A percentile compares a stretch with the other conserved stretches of the same genome.
Evolutionary conservation across 768 basidiomycete species (phyloP).

Genomic region (Leccinum arenicola): DNA sequence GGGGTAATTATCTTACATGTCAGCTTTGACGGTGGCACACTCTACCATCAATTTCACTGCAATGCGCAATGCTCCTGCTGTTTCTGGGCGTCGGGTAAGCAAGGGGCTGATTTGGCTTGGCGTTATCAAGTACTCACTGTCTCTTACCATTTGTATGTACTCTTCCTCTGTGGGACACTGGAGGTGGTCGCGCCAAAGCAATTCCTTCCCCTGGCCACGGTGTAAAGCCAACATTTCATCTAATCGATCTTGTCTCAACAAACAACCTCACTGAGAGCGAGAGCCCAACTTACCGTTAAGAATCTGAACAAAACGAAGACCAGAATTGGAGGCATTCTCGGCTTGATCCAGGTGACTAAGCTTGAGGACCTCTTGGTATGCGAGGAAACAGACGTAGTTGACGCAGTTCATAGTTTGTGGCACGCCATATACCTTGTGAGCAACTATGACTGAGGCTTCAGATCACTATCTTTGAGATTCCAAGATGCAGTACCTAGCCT

Average conservation of each 20-base stretch:
- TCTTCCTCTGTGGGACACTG: constrained; percentile 92
- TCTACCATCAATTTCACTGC: constrained; percentile 97
- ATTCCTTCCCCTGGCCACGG: constrained; percentile 89
- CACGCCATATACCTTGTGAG: constrained; percentile 94
- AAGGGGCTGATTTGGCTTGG: neutral
- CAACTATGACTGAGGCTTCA: constrained; percentile 47
- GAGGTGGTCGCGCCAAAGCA: constrained; percentile 90
- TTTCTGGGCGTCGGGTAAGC: constrained; percentile 54
- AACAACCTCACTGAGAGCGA: neutral
- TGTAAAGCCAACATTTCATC: constrained; percentile 82
- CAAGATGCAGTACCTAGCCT: constrained; percentile 58
- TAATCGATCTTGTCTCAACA: constrained; percentile 9
- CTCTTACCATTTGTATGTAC: constrained; percentile 93
- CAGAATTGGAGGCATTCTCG: constrained; percentile 16
- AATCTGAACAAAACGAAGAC: constrained; percentile 58
- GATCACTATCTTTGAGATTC: neutral
- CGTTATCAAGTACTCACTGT: constrained; percentile 53
- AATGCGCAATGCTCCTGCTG: constrained; percentile 87
- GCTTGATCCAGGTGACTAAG: constrained; percentile 6
- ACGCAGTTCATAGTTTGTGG: constrained; percentile 97
- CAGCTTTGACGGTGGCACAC: constrained; percentile 56
- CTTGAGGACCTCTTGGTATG: constrained; percentile 75
- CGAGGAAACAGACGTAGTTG: constrained; percentile 96
- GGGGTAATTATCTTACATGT: constrained; percentile 44
- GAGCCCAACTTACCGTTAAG: constrained; percentile 58